Conservation (phyloP, 306 rosid genomes). For the Inga laurina region DNA sequence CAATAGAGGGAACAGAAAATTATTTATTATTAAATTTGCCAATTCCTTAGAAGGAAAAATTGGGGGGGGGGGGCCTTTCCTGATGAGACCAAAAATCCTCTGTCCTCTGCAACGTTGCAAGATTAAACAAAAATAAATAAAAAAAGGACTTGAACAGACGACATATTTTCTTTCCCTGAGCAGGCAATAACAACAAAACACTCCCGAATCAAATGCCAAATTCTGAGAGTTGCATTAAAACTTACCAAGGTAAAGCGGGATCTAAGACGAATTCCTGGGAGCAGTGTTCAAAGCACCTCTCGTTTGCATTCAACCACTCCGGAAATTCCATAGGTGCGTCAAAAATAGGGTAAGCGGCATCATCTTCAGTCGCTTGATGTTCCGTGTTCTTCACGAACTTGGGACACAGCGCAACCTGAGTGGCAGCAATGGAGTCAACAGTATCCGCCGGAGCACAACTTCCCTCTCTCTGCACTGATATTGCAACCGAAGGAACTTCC, state of each 20-base stretch:
- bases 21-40: background rate
- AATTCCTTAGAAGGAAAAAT: background rate
- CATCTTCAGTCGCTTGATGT: conserved; percentile 40
- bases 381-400: conserved; percentile 71
- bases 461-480: conserved; percentile 41
- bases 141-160: conserved; percentile 1
- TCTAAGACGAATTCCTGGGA: conserved; percentile 51
- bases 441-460: conserved; percentile 38
- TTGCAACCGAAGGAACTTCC: conserved; percentile 43
- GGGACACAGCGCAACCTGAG: conserved; percentile 62
- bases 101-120: too few relatives aligned
- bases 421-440: conserved; percentile 36
- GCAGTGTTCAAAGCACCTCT: conserved; percentile 55
- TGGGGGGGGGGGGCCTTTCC: background rate
- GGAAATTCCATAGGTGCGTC: conserved; percentile 72
- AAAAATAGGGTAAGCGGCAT: conserved; percentile 41
- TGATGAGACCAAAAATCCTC: background rate
- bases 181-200: conserved; percentile 16
- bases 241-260: conserved; percentile 83
- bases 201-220: conserved; percentile 13
- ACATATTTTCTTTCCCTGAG: conserved; percentile 16
- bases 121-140: too few relatives aligned
- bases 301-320: conserved; percentile 72
- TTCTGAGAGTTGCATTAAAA: conserved; percentile 12
- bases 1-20: background rate